phyloP scores from a whole-genome alignment of 2,329 filamentous ascomycete genomes.

The Phialemoniopsis sp. region DNA sequence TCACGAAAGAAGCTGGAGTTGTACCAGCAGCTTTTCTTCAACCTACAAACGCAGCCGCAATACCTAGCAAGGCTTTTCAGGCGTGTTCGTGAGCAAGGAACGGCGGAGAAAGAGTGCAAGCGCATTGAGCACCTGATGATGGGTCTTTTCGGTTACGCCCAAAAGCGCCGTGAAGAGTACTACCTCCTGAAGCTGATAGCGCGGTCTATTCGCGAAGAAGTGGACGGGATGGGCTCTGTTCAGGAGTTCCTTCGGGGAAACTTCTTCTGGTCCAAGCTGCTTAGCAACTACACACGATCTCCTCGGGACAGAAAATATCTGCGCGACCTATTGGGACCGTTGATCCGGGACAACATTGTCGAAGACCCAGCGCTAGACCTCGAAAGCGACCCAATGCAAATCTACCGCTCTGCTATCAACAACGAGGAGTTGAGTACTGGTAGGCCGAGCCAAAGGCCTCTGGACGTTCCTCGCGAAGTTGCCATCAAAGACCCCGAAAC shows the following conservation, averaged over 20 bases:
- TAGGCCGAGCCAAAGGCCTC: conserved; percentile 71
- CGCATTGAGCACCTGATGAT: conserved; percentile 91
- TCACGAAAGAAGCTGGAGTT: conserved; percentile 92
- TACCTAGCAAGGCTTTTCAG: conserved; percentile 89
- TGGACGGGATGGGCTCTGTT: conserved; percentile 66
- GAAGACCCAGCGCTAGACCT: conserved; percentile 88
- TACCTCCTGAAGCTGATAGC: conserved; percentile 87
- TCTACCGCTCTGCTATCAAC: conserved; percentile 92
- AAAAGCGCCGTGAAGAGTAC: conserved; percentile 95
- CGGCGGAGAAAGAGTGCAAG: conserved; percentile 87
- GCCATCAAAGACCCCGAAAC: conserved; percentile 97
- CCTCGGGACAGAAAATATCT: conserved; percentile 91
- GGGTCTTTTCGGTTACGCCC: conserved; percentile 94
- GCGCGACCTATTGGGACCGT: conserved; percentile 75
- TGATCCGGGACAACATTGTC: conserved; percentile 89
- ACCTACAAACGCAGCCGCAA: conserved; percentile 91
- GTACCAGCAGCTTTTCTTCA: conserved; percentile 97
- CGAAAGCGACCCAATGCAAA: conserved; percentile 96
- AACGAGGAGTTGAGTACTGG: conserved; percentile 96
- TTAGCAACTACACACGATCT: conserved; percentile 83
- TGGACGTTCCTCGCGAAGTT: conserved; percentile 84
- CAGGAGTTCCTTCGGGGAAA: conserved; percentile 87
- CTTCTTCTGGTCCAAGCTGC: conserved; percentile 88
- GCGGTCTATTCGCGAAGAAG: conserved; percentile 79
- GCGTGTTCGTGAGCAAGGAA: conserved; percentile 76